phyloP scores from a whole-genome alignment of 345 rosid species.

The Draba incana region DNA sequence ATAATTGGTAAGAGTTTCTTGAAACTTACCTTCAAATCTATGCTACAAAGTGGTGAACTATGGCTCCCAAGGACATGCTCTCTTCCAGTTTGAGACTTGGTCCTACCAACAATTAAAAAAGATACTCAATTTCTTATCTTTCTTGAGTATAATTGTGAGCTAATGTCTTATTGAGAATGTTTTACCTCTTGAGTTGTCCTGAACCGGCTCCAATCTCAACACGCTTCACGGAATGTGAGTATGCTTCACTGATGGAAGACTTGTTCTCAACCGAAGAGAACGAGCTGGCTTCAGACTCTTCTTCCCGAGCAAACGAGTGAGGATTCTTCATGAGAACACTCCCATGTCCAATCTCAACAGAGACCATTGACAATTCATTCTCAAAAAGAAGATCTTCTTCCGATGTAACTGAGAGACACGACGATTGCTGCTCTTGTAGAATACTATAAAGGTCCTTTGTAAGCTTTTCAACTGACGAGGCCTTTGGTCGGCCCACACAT shows the following conservation, averaged over 20 bases:
- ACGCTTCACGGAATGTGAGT: slow-evolving; percentile 55
- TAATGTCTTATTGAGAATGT: slow-evolving; percentile 5
- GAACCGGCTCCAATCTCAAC: slow-evolving; percentile 46
- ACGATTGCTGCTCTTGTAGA: slow-evolving; percentile 91
- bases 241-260: slow-evolving; percentile 56
- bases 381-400: slow-evolving; percentile 95
- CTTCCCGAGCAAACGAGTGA: slow-evolving; percentile 79
- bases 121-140: background rate
- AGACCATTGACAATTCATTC: slow-evolving; percentile 87
- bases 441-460: slow-evolving; percentile 81
- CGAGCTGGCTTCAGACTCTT: slow-evolving; percentile 98
- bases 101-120: slow-evolving; percentile 26
- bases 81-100: slow-evolving; percentile 62
- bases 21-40: slow-evolving; percentile 72
- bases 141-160: slow-evolving; percentile 17
- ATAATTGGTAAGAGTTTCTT: slow-evolving; percentile 1
- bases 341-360: slow-evolving; percentile 98
- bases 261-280: slow-evolving; percentile 82
- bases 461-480: slow-evolving; percentile 89
- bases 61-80: slow-evolving; percentile 57
- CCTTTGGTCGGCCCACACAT: slow-evolving; percentile 79
- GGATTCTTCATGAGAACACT: slow-evolving; percentile 88
- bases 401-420: slow-evolving; percentile 83
- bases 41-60: slow-evolving; percentile 67
- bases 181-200: slow-evolving; percentile 61